Evolutionary conservation across 768 basidiomycete species (phyloP).

Genomic region (Leucosporidium scottii): DNA sequence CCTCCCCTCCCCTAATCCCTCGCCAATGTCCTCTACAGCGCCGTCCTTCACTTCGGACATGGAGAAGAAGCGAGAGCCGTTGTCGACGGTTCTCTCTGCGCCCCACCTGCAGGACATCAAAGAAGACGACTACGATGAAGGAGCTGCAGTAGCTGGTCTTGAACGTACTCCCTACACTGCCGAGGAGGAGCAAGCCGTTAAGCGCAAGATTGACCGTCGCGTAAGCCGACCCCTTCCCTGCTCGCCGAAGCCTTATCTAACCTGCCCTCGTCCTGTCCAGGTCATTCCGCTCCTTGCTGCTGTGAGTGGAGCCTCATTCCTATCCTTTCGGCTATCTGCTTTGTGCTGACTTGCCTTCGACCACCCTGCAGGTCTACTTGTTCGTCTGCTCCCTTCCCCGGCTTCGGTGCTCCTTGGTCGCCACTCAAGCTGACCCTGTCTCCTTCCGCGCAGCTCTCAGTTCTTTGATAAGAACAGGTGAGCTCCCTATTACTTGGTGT

Average conservation of each 20-base stretch:
- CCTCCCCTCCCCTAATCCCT: no score
- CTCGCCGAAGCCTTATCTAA: not conserved
- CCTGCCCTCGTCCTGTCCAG: not conserved
- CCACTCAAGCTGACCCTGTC: no score
- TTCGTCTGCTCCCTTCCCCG: not conserved
- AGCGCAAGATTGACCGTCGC: conserved; percentile 21
- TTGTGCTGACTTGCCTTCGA: no score
- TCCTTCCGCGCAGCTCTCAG: conserved; percentile 39
- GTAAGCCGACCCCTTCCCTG: not conserved
- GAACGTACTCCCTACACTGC: not conserved
- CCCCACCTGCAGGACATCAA: no score
- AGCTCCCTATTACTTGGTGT: conserved; percentile 50
- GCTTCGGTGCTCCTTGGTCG: no score
- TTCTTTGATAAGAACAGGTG: conserved; percentile 60
- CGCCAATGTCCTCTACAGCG: no score
- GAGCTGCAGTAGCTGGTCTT: no score
- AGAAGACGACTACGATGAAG: no score
- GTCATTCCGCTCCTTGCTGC: conserved; percentile 13
- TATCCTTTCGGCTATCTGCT: not conserved
- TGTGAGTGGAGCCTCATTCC: conserved; percentile 7
- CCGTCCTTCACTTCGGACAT: no score
- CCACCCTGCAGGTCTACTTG: no score
- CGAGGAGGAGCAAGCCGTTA: conserved; percentile 16
- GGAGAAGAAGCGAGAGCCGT: no score
- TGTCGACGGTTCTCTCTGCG: no score